Percentiles rank a stretch among this genome's conserved stretches.
phyloP scores from a whole-genome alignment of 1,284 basidiomycete species.

The Ceratobasidium sp. region DNA sequence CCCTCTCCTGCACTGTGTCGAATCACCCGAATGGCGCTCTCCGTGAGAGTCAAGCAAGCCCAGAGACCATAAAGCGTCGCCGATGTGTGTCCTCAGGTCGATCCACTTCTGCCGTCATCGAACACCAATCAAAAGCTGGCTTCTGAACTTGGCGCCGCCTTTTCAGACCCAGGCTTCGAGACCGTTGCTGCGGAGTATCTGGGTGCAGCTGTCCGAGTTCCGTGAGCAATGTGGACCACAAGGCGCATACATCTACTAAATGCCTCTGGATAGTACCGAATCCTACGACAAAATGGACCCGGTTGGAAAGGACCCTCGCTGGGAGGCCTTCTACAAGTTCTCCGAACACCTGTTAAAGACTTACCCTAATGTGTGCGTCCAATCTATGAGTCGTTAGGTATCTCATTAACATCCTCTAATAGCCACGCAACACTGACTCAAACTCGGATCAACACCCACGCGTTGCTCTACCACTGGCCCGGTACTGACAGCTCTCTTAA shows the following conservation, averaged over 20 bases:
- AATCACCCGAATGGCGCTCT: constrained; percentile 15
- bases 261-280: constrained; percentile 45
- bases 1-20: constrained; percentile 16
- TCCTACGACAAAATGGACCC: constrained; percentile 52
- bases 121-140: constrained; percentile 23
- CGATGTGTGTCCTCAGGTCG: constrained; percentile 30
- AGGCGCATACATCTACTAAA: background rate
- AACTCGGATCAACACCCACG: constrained; percentile 52
- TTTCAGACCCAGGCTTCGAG: constrained; percentile 32
- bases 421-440: constrained; percentile 48
- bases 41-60: too few relatives aligned
- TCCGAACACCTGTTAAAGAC: constrained; percentile 50
- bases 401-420: background rate
- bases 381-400: constrained; percentile 19
- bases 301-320: constrained; percentile 48
- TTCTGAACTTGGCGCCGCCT: constrained; percentile 10
- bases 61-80: too few relatives aligned
- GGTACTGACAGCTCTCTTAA: constrained; percentile 49
- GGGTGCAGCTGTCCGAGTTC: constrained; percentile 39
- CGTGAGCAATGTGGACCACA: background rate
- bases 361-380: constrained; percentile 48
- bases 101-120: background rate
- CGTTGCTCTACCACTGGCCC: constrained; percentile 54
- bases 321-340: constrained; percentile 49
- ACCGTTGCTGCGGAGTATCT: constrained; percentile 34